These are phyloP conservation scores for Phytophthora syringae DNA, from an alignment of 352 stramenopile species.

Conservation along the genomic window DNA sequence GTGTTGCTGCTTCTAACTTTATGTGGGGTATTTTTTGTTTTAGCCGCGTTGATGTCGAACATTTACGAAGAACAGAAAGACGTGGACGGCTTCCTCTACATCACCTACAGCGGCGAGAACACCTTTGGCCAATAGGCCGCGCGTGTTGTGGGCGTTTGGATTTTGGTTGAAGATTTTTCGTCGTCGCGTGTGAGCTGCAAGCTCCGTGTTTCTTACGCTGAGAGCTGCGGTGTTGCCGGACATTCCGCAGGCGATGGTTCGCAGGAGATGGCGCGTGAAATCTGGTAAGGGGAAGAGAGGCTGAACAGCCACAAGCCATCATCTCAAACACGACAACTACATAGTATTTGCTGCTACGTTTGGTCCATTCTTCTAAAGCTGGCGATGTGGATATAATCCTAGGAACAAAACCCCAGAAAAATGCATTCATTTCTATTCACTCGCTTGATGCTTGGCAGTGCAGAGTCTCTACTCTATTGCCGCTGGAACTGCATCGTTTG, in stretches of 20 bases:
- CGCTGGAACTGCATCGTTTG: constrained; percentile 63
- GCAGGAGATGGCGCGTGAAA: constrained; percentile 6
- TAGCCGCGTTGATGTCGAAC: constrained; percentile 98
- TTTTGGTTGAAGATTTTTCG: constrained; percentile 46
- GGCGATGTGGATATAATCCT: constrained; percentile 44
- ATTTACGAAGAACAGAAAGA: constrained; percentile 99
- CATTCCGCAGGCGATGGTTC: constrained; percentile 8
- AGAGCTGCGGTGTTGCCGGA: constrained; percentile 8
- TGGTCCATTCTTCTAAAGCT: constrained; percentile 41
- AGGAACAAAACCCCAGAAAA: constrained; percentile 43
- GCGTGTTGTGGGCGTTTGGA: constrained; percentile 30
- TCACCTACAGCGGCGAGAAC: constrained; percentile 99
- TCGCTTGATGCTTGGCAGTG: constrained; percentile 1
- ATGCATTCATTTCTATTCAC: constrained; percentile 47
- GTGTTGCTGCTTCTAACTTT: too few relatives aligned
- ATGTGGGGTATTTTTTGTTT: too few relatives aligned
- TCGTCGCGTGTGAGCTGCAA: constrained; percentile 19
- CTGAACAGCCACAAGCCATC: constrained; percentile 7
- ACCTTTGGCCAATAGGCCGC: constrained; percentile 94
- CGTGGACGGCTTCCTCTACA: constrained; percentile 99
- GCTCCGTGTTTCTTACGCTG: constrained; percentile 7
- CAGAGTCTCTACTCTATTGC: too few relatives aligned
- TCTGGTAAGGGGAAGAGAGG: neutral
- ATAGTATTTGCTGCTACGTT: constrained; percentile 37
- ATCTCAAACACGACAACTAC: constrained; percentile 21